Base-by-base conservation (phyloP, 805 yeast genomes). In the Lipomyces yamadae region DNA sequence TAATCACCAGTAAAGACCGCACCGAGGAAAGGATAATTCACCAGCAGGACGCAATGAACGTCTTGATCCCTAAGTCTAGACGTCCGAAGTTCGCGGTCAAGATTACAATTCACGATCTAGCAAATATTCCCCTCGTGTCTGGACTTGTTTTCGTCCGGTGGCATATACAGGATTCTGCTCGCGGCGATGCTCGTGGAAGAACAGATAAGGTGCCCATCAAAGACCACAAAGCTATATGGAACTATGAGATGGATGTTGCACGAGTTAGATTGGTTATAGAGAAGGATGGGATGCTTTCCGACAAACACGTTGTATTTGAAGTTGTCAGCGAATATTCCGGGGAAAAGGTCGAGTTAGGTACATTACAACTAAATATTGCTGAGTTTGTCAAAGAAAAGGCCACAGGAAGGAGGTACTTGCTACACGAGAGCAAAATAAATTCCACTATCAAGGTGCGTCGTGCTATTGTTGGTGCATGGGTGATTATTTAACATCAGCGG, bases 41-140 rank as follows among this genome's bases (percentile, higher is more conserved):
- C n/a, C 29, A 15, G 48, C 24, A n/a, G 15, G 48, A 4, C 8
- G 24, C n/a, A n/a, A 65, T 65, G 69, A 67, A 62, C 42, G 58
- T 58, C 15, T 56, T 68, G 15, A 56, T 65, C 3, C 66, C 71
- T 11, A 59, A 66, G 42, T 15, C 64, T 13, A 64, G 72, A 32
- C 62, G 83, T 66, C 90, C 91, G 6, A 86, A 86, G 77, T 93
- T 91, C 76, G 79, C 84, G 60, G 81, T 91, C 53, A 76, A 81
- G 29, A 78, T 91, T 35, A 77, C 82, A 18, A 82, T 92, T 58
- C 83, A 85, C 63, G 96, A 91, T 70, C 79, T 94, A 58, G 83
- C 88, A n/a, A 93, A 93, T 73, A 84, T 94, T 35, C 98, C 98
- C 1, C 92, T 90, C 71, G 81, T 88, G 0, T 80, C 86, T 2